A percentile compares a stretch with the other conserved stretches of the same genome.
Conservation (phyloP, 2,329 filamentous ascomycete genomes). For the Arthrobotrys megalospora region DNA sequence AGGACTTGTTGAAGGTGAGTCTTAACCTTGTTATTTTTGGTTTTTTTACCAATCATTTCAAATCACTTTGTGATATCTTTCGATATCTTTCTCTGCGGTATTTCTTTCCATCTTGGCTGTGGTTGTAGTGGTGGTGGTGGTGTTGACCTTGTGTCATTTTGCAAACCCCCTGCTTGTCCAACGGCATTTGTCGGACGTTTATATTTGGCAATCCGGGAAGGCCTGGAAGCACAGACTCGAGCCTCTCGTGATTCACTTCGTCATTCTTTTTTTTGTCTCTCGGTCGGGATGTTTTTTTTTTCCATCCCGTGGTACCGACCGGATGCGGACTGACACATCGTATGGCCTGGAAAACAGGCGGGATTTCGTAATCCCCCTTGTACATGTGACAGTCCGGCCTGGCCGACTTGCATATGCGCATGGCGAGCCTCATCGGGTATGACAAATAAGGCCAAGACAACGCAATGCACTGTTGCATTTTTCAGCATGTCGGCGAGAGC, state of each 20-base stretch:
- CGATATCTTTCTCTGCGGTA: constrained; percentile 3
- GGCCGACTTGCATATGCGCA: constrained; percentile 3
- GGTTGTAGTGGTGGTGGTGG: not conserved
- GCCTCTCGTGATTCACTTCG: constrained; percentile 21
- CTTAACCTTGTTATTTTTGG: not conserved
- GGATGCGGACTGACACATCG: not conserved
- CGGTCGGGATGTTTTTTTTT: not conserved
- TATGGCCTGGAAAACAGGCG: not conserved
- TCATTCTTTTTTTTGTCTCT: not conserved
- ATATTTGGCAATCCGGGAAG: constrained; percentile 22
- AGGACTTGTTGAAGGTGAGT: constrained; percentile 51
- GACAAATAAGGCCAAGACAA: not conserved
- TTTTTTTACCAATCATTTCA: constrained; percentile 3
- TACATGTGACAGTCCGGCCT: not conserved
- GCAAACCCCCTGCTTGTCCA: not conserved
- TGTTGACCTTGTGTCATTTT: constrained; percentile 28
- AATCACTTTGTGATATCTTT: not conserved
- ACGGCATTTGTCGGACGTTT: constrained; percentile 4
- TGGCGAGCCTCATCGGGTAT: not conserved
- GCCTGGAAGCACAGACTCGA: constrained; percentile 24
- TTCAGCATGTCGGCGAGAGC: not conserved
- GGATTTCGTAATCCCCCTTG: not conserved
- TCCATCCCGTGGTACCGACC: constrained; percentile 3
- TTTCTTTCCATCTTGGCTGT: not conserved
- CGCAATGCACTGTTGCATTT: constrained; percentile 10